Conservation (phyloP, 768 basidiomycete genomes). For the Xanthoconium purpureum region DNA sequence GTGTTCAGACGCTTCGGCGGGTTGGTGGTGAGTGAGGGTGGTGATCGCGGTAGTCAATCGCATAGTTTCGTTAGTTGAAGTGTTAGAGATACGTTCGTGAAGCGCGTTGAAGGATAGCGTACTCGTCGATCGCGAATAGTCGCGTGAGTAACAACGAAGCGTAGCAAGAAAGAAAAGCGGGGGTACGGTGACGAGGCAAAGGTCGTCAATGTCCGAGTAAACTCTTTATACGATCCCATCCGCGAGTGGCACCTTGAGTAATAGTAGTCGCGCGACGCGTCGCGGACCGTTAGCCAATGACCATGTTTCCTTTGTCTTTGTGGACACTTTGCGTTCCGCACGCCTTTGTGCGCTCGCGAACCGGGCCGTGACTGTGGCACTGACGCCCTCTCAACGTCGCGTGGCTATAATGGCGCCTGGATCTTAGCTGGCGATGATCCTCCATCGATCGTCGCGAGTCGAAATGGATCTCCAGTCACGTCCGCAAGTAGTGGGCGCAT, state of each 20-base stretch:
- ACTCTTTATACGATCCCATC: conserved; percentile 7
- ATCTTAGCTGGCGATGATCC: background rate
- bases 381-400: conserved; percentile 7
- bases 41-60: background rate
- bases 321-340: background rate
- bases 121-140: background rate
- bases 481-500: background rate
- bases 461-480: background rate
- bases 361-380: background rate
- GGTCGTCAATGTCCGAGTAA: background rate
- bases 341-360: conserved; percentile 16
- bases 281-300: background rate
- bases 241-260: conserved; percentile 2
- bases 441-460: background rate
- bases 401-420: background rate
- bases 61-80: background rate
- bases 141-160: background rate
- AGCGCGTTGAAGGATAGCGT: background rate
- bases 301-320: conserved; percentile 11
- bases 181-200: background rate
- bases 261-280: background rate
- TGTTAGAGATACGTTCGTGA: background rate
- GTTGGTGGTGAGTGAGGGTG: background rate
- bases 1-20: background rate
- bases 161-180: background rate